Evolutionary conservation across 257 asterid species (phyloP), one percentile per base, ranked within the genome.

Genomic region (Lycium ferocissimum): DNA sequence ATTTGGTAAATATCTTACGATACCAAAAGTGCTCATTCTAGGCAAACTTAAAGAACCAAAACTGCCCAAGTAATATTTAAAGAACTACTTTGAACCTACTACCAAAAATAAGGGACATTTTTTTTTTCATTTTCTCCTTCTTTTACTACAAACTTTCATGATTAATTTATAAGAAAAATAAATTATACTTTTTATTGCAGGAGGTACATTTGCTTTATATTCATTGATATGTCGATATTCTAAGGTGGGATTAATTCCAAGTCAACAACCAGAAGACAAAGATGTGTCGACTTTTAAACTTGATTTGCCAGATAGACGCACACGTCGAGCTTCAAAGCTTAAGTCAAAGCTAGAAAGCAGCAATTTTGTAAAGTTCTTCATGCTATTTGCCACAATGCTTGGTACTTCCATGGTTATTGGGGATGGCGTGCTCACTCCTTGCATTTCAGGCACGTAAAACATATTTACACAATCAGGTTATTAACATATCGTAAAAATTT

Each of bases 381-480:
- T 94, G 6, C 33, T 92, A 40, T 82, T 94, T 7, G 89, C 90
- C 18, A 91, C 95, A 45, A 91, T 93, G 86, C 93, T 94, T 0
- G 97, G 95, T 20, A 95, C 98, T 84, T 90, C 98, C 26, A 95
- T 95, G 98, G 94, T 95, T 9, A 94, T 95, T 43, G 98, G 97
- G 40, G 98, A 93, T 86, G 98, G 97, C 0, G 84, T 92, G 26
- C 93, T 94, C 56, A 93, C 97, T 84, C 97, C 98, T 0, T 88
- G 97, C 51, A 90, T 93, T 63, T 92, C 98, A 43, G 98, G 96
- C 90, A 73, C 47, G 26, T 66, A 66, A 26, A 26, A 26, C 33
- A 26, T 26, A 26, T 26, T 26, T 26, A 1, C 33, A 0, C 33
- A 26, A 26, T 26, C 33, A 26, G 33, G 33, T 26, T 26, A 26